A percentile compares a stretch with the other conserved stretches of the same genome.
Evolutionary conservation across 352 stramenopile genomes (phyloP).

Genomic region (Pythium plurisporium): DNA sequence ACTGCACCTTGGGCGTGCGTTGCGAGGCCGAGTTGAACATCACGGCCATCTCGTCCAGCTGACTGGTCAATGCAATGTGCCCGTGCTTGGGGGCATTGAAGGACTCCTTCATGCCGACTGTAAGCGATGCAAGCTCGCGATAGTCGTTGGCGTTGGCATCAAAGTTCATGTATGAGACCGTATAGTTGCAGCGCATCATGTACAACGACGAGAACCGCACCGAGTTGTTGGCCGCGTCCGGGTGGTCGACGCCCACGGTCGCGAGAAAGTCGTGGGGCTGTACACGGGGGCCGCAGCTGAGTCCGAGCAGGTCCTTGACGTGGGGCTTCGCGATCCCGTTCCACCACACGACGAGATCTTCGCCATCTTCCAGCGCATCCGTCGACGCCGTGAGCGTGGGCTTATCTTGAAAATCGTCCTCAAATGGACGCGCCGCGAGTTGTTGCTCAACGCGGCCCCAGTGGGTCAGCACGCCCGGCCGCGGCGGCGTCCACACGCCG

Average conservation of each 20-base stretch:
- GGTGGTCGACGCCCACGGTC: conserved; percentile 30
- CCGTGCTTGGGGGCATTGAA: conserved; percentile 62
- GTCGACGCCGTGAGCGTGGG: conserved; percentile 35
- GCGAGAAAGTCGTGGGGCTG: conserved; percentile 50
- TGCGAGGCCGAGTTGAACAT: conserved; percentile 74
- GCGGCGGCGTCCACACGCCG: conserved; percentile 6
- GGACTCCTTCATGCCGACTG: conserved; percentile 49
- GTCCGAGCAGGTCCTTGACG: conserved; percentile 54
- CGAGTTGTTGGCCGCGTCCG: conserved; percentile 24
- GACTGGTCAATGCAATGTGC: conserved; percentile 56
- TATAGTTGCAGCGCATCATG: conserved; percentile 78
- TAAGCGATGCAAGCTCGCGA: conserved; percentile 31
- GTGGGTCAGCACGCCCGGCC: not conserved
- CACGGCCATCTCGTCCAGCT: conserved; percentile 62
- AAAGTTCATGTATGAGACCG: conserved; percentile 59
- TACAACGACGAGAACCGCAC: conserved; percentile 64
- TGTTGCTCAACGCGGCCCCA: conserved; percentile 12
- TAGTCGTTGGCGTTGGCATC: conserved; percentile 37
- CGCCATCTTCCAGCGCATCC: conserved; percentile 44
- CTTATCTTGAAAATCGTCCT: not conserved
- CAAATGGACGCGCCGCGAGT: not conserved
- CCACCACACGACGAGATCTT: conserved; percentile 75
- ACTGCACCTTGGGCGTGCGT: conserved; percentile 47
- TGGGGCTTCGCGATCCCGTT: conserved; percentile 39
- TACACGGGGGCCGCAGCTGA: conserved; percentile 60